Base-by-base conservation (phyloP, 345 rosid genomes). In the Durio zibethinus region DNA sequence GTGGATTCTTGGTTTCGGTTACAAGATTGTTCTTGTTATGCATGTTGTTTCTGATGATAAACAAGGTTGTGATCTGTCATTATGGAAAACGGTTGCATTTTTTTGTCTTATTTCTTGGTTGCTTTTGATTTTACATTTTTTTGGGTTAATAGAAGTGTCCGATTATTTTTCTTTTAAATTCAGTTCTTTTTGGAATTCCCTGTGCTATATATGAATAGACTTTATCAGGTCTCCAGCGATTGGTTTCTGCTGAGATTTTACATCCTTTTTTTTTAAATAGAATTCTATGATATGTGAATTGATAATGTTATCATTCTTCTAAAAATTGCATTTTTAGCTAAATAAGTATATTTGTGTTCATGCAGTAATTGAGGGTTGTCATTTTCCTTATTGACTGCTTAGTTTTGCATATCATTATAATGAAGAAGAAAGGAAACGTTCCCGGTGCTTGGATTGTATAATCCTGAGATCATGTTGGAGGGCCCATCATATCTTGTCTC, bases 391-490 rank as follows among this genome's bases (percentile, higher is more conserved):
- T 77, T 73, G 33, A 54, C 43, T 64, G 74, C 52, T 42, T 10
- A 52, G n/a, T 59, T 77, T 76, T 73, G 38, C 56, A 14, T 65
- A 43, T 72, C 20, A 14, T 57, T 59, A 52, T 67, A 36, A 68
- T 23, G 59, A 60, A 25, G 78, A 73, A 73, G 78, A 47, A 18
- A 33, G 77, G 72, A 25, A 62, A 62, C 48, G 4, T 47, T n/a
- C 53, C 5, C n/a, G 64, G 25, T 59, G 68, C 64, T 38, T 4
- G 35, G 38, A 23, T 56, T 18, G 1, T 56, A 36, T 73, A 76
- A 75, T n/a, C 76, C 71, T 14, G 29, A 54, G 59, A 77, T 80
- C 56, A 87, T 88, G 94, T 84, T 90, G 87, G 92, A 89, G 74
- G 85, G 82, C 73, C 86, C 85, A 53, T 75, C 82, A 68, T 87